phyloP scores from a whole-genome alignment of 106 monocot species.

The Apostasia shenzhenica region DNA sequence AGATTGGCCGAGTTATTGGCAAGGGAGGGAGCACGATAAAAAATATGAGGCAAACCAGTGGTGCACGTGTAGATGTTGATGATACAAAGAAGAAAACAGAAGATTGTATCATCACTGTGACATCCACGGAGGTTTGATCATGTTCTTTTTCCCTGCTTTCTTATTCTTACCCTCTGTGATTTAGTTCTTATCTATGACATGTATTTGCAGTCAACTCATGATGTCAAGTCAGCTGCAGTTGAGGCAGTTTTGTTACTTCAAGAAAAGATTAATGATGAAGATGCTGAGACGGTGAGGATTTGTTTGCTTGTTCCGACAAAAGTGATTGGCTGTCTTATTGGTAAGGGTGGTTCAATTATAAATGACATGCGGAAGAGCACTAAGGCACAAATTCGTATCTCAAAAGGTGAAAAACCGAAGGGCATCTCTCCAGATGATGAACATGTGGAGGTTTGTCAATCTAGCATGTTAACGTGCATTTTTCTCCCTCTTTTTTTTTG shows the following conservation, averaged over 20 bases:
- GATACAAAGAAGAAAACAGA: constrained; percentile 59
- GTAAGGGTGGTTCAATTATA: constrained; percentile 79
- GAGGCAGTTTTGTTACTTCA: constrained; percentile 86
- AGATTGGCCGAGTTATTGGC: constrained; percentile 94
- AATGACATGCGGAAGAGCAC: constrained; percentile 85
- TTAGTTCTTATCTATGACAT: constrained; percentile 4
- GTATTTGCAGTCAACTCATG: constrained; percentile 49
- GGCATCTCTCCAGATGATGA: constrained; percentile 56
- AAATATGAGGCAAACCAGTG: constrained; percentile 67
- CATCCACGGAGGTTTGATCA: constrained; percentile 58
- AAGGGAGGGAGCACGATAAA: constrained; percentile 81
- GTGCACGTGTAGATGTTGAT: constrained; percentile 85
- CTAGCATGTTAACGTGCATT: neutral
- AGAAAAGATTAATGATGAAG: constrained; percentile 81
- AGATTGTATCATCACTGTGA: constrained; percentile 71
- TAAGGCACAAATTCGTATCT: constrained; percentile 78
- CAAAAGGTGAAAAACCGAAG: constrained; percentile 82
- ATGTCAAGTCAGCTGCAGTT: constrained; percentile 72
- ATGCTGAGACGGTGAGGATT: constrained; percentile 51
- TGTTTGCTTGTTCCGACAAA: constrained; percentile 79
- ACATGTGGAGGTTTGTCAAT: constrained; percentile 65
- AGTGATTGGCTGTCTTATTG: constrained; percentile 88
- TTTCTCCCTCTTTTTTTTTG: neutral
- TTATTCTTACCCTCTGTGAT: neutral
- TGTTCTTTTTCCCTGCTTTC: neutral